Evolutionary conservation across 2,329 filamentous ascomycete species (phyloP).

Genomic region (Cercospora sesami): DNA sequence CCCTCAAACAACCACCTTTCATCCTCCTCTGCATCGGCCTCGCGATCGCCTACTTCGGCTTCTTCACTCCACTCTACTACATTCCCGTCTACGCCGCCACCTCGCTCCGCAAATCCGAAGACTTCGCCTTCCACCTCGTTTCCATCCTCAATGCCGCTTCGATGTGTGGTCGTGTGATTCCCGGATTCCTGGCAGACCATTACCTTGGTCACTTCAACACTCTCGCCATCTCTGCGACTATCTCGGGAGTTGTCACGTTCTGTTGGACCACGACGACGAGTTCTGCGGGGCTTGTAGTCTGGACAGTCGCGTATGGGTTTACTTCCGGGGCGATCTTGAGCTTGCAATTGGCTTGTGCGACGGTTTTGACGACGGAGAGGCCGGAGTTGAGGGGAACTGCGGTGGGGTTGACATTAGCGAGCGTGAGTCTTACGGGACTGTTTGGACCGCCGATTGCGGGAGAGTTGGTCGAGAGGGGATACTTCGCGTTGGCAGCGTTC

Average conservation of each 20-base stretch:
- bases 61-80: slow-evolving; percentile 46
- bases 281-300: slow-evolving; percentile 30
- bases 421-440: slow-evolving; percentile 43
- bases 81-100: slow-evolving; percentile 40
- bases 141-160: slow-evolving; percentile 45
- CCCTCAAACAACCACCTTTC: slow-evolving; percentile 28
- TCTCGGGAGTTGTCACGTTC: slow-evolving; percentile 41
- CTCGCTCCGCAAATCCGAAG: slow-evolving; percentile 25
- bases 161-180: slow-evolving; percentile 44
- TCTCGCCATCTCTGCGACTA: slow-evolving; percentile 40
- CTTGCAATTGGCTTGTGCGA: slow-evolving; percentile 50
- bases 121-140: slow-evolving; percentile 38
- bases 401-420: slow-evolving; percentile 47
- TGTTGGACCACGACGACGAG: slow-evolving; percentile 34
- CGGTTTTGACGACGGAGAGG: slow-evolving; percentile 43
- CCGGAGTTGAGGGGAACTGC: slow-evolving; percentile 43
- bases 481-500: slow-evolving; percentile 23
- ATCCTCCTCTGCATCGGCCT: slow-evolving; percentile 31
- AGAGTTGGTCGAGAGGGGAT: slow-evolving; percentile 27
- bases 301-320: slow-evolving; percentile 47
- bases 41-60: slow-evolving; percentile 29
- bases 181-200: slow-evolving; percentile 44
- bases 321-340: slow-evolving; percentile 47
- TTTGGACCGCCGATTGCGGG: slow-evolving; percentile 31
- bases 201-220: slow-evolving; percentile 45